phyloP scores from a whole-genome alignment of 495 filamentous ascomycete genomes.

The Terfezia boudieri region DNA sequence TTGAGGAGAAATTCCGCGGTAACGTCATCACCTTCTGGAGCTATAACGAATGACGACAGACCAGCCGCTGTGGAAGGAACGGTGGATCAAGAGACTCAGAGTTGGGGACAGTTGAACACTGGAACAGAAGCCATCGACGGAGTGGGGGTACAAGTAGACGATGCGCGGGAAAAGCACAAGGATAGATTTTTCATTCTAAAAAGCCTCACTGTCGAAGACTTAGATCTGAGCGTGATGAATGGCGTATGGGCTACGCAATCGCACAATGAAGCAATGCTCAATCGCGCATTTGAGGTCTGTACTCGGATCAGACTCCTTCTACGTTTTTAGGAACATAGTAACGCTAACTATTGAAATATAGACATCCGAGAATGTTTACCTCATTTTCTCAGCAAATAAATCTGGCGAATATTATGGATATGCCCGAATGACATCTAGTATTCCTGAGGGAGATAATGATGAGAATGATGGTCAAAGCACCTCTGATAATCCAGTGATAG shows the following conservation, averaged over 20 bases:
- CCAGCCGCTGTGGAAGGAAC: slow-evolving; percentile 2
- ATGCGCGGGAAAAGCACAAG: slow-evolving; percentile 17
- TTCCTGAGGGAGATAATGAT: slow-evolving; percentile 49
- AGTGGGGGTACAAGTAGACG: not conserved
- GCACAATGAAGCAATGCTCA: slow-evolving; percentile 71
- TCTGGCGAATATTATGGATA: slow-evolving; percentile 96
- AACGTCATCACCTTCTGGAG: slow-evolving; percentile 26
- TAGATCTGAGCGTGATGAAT: slow-evolving; percentile 71
- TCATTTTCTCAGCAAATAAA: slow-evolving; percentile 95
- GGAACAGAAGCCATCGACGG: not conserved
- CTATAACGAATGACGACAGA: slow-evolving; percentile 19
- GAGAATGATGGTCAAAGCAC: slow-evolving; percentile 41
- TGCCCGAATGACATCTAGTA: slow-evolving; percentile 72
- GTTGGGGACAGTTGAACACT: slow-evolving; percentile 8
- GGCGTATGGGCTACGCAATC: slow-evolving; percentile 86
- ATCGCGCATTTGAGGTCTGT: slow-evolving; percentile 64
- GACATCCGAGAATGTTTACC: slow-evolving; percentile 70
- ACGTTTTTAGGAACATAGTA: no score
- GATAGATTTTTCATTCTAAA: slow-evolving; percentile 87
- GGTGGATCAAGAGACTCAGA: slow-evolving; percentile 4
- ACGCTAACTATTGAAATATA: slow-evolving; percentile 15
- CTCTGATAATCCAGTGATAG: slow-evolving; percentile 5
- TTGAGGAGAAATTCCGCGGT: slow-evolving; percentile 37
- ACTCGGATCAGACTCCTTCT: not conserved
- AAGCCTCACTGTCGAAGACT: slow-evolving; percentile 81